Evolutionary conservation across 2,329 filamentous ascomycete genomes (phyloP).

Genomic region (Fusarium sp.): DNA sequence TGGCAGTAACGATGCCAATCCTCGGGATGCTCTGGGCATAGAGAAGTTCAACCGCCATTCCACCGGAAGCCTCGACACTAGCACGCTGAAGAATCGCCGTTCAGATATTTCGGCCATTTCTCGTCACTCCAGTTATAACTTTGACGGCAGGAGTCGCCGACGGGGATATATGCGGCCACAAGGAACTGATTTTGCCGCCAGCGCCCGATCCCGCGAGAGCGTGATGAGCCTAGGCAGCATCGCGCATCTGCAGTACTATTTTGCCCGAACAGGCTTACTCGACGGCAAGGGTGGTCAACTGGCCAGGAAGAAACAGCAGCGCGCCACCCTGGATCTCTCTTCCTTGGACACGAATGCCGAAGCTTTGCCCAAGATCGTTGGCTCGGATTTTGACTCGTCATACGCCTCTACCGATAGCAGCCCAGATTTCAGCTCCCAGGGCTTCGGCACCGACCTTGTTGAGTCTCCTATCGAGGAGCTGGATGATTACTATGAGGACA

Average conservation of each 20-base stretch:
- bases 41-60: slow-evolving; percentile 68
- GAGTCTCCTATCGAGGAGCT: slow-evolving; percentile 60
- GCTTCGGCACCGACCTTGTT: slow-evolving; percentile 51
- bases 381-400: slow-evolving; percentile 65
- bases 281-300: slow-evolving; percentile 93
- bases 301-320: slow-evolving; percentile 74
- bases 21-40: slow-evolving; percentile 66
- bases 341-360: slow-evolving; percentile 52
- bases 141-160: slow-evolving; percentile 59
- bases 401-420: slow-evolving; percentile 69
- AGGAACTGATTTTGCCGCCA: slow-evolving; percentile 88
- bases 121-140: slow-evolving; percentile 56
- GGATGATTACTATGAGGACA: slow-evolving; percentile 63
- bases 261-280: slow-evolving; percentile 90
- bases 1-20: slow-evolving; percentile 58
- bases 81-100: slow-evolving; percentile 59
- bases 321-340: slow-evolving; percentile 66
- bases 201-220: slow-evolving; percentile 88
- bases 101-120: slow-evolving; percentile 54
- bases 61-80: slow-evolving; percentile 67
- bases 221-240: slow-evolving; percentile 97
- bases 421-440: slow-evolving; percentile 60
- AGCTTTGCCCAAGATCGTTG: slow-evolving; percentile 50
- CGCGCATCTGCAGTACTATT: slow-evolving; percentile 97
- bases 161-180: slow-evolving; percentile 89